phyloP scores from a whole-genome alignment of 306 rosid genomes.

The Heteromeles arbutifolia region DNA sequence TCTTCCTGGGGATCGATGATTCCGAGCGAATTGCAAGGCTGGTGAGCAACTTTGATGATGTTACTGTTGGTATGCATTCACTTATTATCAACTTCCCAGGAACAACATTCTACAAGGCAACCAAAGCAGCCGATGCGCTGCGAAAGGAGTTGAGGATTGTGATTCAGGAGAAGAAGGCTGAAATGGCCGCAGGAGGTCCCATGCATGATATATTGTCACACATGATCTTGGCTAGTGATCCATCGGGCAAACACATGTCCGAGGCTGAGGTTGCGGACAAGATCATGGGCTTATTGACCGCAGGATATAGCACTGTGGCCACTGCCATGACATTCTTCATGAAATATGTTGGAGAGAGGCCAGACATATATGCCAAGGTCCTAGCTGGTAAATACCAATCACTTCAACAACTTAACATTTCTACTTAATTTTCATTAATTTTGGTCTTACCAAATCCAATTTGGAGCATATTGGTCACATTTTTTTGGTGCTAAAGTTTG shows the following conservation, averaged over 20 bases:
- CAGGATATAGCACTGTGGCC: conserved; percentile 14
- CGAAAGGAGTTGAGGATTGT: conserved; percentile 33
- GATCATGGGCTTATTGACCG: conserved; percentile 18
- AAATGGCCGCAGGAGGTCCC: conserved; percentile 31
- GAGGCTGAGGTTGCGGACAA: conserved; percentile 38
- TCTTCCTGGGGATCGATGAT: conserved; percentile 35
- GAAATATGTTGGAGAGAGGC: conserved; percentile 15
- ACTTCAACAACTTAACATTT: background rate
- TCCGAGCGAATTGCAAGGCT: conserved; percentile 17
- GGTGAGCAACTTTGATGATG: conserved; percentile 19
- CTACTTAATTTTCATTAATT: background rate
- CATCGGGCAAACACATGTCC: conserved; percentile 49
- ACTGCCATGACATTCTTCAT: conserved; percentile 21
- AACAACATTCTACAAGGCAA: conserved; percentile 27
- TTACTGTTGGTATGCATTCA: conserved; percentile 31
- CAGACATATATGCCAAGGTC: conserved; percentile 38
- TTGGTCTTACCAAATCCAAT: too few species aligned
- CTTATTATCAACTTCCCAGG: conserved; percentile 36
- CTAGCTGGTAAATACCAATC: conserved; percentile 23
- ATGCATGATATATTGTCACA: conserved; percentile 46
- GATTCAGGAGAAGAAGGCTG: conserved; percentile 49
- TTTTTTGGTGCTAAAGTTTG: background rate
- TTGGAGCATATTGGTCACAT: background rate
- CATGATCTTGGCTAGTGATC: conserved; percentile 42
- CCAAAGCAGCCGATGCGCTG: conserved; percentile 23